phyloP scores from a whole-genome alignment of 2,329 filamentous ascomycete species.

The Xylaria sp. region DNA sequence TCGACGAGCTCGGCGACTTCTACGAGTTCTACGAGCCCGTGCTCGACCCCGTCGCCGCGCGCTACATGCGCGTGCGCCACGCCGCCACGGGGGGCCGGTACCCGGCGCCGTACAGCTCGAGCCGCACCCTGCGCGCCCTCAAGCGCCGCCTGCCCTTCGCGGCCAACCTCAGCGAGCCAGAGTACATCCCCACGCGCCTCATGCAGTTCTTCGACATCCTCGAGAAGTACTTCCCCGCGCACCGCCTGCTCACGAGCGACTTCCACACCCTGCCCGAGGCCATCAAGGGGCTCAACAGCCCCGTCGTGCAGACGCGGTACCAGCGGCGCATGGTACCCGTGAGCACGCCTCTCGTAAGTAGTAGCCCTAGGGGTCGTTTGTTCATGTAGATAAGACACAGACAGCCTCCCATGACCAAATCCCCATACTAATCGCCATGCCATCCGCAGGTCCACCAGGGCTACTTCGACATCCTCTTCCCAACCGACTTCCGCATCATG shows the following conservation, averaged over 20 bases:
- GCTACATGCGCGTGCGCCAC: slow-evolving; percentile 86
- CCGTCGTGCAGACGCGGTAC: slow-evolving; percentile 96
- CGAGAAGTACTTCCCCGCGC: slow-evolving; percentile 86
- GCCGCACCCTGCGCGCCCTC: slow-evolving; percentile 69
- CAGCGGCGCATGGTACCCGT: slow-evolving; percentile 89
- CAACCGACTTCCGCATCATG: slow-evolving; percentile 91
- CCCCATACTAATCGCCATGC: slow-evolving; percentile 1
- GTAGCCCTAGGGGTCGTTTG: too few relatives aligned
- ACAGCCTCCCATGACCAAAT: not conserved
- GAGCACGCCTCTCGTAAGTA: slow-evolving; percentile 83
- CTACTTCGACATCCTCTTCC: slow-evolving; percentile 99
- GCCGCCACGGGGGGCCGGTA: slow-evolving; percentile 75
- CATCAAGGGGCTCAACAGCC: slow-evolving; percentile 85
- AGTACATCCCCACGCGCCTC: slow-evolving; percentile 93
- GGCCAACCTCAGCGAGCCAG: slow-evolving; percentile 80
- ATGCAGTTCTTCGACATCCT: slow-evolving; percentile 98
- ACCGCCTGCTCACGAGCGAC: slow-evolving; percentile 89
- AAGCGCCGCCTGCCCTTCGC: slow-evolving; percentile 74
- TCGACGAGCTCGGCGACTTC: slow-evolving; percentile 88
- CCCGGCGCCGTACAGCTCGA: slow-evolving; percentile 68
- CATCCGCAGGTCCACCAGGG: slow-evolving; percentile 85
- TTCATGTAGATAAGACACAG: not conserved
- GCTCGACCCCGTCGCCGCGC: slow-evolving; percentile 83
- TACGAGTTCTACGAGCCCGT: slow-evolving; percentile 89
- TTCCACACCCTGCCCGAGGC: slow-evolving; percentile 89